Percentiles rank a stretch among this genome's conserved stretches.
Evolutionary conservation across 2,329 filamentous ascomycete species (phyloP).

Genomic region (Trichoderma sp.): DNA sequence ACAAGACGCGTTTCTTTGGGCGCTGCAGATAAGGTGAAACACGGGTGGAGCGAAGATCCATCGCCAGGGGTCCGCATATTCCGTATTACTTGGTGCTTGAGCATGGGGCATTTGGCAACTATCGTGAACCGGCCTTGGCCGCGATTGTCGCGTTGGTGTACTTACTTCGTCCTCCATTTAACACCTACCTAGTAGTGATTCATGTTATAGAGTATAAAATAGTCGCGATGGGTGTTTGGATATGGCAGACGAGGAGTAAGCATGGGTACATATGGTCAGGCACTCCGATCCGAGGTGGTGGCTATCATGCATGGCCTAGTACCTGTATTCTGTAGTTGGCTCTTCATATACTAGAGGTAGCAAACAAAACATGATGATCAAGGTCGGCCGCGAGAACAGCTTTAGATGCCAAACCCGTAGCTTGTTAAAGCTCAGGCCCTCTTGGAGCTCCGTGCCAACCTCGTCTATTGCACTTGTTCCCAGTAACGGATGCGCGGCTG

Average conservation of each 20-base stretch:
- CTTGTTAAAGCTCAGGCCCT: not conserved
- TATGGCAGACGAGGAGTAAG: not conserved
- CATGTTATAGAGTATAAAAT: not conserved
- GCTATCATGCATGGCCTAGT: not conserved
- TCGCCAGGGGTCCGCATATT: conserved; percentile 8
- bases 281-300: not conserved
- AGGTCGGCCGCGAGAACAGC: not conserved
- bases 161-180: not conserved
- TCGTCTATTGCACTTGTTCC: not conserved
- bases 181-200: not conserved
- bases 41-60: conserved; percentile 18
- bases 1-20: not conserved
- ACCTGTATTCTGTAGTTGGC: not conserved
- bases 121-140: not conserved
- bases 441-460: conserved; percentile 2
- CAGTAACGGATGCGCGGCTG: not conserved
- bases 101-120: not conserved
- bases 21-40: conserved; percentile 20
- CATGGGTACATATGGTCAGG: not conserved
- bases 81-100: not conserved
- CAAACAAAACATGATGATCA: not conserved
- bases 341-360: not conserved
- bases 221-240: not conserved
- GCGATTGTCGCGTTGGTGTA: not conserved
- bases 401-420: not conserved